A percentile compares a stretch with the other conserved stretches of the same genome.
Conservation (phyloP, 1,284 basidiomycete genomes). For the Phellinidium pouzarii region DNA sequence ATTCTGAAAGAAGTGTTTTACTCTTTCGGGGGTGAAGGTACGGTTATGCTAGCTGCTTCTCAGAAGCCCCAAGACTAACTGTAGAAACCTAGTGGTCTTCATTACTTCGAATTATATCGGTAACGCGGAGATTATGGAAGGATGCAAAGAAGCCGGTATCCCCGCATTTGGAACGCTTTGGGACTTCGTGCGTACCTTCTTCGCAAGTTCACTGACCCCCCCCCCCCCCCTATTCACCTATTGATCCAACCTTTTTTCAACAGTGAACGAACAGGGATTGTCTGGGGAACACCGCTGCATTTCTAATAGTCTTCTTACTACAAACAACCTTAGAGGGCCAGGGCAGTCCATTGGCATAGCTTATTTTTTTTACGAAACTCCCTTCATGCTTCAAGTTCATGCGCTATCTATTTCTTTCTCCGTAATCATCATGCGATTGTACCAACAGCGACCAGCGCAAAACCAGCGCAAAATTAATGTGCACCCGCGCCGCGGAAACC, state of each 20-base stretch:
- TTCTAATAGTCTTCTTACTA: conserved; percentile 4
- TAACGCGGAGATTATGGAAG: conserved; percentile 68
- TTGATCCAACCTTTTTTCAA: not conserved
- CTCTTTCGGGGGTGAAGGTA: conserved; percentile 66
- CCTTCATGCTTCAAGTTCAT: too few species aligned
- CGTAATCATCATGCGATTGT: not conserved
- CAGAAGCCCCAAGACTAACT: conserved; percentile 15
- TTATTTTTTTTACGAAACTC: conserved; percentile 7
- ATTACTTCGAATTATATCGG: conserved; percentile 72
- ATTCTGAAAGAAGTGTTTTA: conserved; percentile 59
- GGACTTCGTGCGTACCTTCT: conserved; percentile 51
- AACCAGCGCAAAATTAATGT: not conserved
- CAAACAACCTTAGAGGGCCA: conserved; percentile 11
- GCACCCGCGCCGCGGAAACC: too few species aligned
- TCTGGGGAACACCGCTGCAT: not conserved
- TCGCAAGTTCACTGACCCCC: not conserved
- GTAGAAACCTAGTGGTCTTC: conserved; percentile 49
- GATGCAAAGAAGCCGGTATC: conserved; percentile 69
- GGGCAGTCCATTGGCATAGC: conserved; percentile 6
- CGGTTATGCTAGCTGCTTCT: conserved; percentile 9
- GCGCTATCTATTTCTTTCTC: conserved; percentile 18
- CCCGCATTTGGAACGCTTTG: conserved; percentile 67
- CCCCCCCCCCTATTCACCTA: not conserved
- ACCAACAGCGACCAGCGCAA: not conserved
- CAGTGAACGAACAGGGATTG: conserved; percentile 3